Conservation (phyloP, 2,329 filamentous ascomycete species). For the Penicillium sclerotiorum region DNA sequence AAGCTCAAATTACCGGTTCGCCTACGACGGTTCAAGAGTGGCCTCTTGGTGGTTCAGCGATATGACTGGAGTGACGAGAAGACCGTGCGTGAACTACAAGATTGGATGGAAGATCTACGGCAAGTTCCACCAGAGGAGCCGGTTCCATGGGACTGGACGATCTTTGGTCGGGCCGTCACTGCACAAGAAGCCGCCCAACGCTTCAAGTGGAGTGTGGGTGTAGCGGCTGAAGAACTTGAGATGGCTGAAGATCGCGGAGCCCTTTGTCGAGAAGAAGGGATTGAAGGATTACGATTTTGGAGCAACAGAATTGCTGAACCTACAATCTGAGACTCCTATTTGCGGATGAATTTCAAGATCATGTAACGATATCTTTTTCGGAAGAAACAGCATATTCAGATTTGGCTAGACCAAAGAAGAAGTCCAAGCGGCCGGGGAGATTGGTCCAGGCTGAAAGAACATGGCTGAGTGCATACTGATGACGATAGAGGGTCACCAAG, state of each 20-base stretch:
- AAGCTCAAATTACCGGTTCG: constrained; percentile 82
- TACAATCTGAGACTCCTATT: too few species aligned
- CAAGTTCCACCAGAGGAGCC: constrained; percentile 65
- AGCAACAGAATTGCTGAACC: constrained; percentile 64
- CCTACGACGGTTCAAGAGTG: constrained; percentile 85
- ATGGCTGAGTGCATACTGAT: neutral
- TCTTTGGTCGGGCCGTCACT: constrained; percentile 82
- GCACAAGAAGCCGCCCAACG: constrained; percentile 84
- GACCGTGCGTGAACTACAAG: constrained; percentile 73
- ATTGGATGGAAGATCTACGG: constrained; percentile 77
- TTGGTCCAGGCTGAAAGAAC: too few species aligned
- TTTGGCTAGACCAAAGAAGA: neutral
- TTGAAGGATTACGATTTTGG: constrained; percentile 93
- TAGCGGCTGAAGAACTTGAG: constrained; percentile 91
- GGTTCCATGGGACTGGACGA: constrained; percentile 72
- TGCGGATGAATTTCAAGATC: too few species aligned
- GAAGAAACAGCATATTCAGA: too few species aligned
- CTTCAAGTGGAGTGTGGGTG: constrained; percentile 96
- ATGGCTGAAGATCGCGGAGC: constrained; percentile 93
- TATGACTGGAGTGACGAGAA: constrained; percentile 87
- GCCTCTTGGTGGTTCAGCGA: constrained; percentile 90
- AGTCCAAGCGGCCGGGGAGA: neutral
- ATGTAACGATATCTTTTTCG: too few species aligned
- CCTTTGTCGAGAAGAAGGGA: constrained; percentile 85
- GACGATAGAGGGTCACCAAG: neutral